Evolutionary conservation across 2,329 filamentous ascomycete genomes (phyloP).

Genomic region (Trichoderma aggressivum): DNA sequence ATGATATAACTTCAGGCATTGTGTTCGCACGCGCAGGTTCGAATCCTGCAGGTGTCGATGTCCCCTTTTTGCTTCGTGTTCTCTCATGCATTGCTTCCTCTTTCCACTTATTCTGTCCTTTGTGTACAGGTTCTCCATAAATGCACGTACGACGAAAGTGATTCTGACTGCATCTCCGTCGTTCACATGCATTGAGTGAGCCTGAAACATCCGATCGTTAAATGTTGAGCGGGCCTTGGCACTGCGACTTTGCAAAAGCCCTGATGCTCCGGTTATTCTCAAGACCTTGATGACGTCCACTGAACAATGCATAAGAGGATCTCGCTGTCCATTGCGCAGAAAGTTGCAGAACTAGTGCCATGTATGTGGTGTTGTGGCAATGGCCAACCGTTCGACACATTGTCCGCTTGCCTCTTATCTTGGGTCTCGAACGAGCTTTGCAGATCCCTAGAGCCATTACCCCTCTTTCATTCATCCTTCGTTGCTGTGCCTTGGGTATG

Average conservation of each 20-base stretch:
- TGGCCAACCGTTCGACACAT: background rate
- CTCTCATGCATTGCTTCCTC: background rate
- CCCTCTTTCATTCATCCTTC: background rate
- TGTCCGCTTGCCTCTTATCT: background rate
- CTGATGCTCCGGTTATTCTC: background rate
- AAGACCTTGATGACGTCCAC: background rate
- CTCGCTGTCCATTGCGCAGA: background rate
- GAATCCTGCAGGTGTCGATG: constrained; percentile 15
- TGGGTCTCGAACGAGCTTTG: background rate
- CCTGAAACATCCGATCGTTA: background rate
- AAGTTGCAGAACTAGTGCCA: background rate
- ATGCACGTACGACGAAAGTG: background rate
- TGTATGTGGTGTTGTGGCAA: background rate
- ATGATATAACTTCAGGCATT: constrained; percentile 7
- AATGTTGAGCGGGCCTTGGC: background rate
- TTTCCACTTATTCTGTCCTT: no score
- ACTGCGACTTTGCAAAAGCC: background rate
- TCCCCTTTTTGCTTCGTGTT: background rate
- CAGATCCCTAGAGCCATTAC: background rate
- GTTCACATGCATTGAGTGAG: background rate
- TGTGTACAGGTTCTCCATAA: background rate
- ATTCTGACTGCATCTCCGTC: background rate
- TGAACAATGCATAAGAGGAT: background rate
- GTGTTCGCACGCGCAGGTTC: constrained; percentile 18
- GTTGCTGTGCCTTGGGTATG: background rate